Conservation (phyloP, 2,329 filamentous ascomycete genomes). For the Arthrobotrys musiformis region DNA sequence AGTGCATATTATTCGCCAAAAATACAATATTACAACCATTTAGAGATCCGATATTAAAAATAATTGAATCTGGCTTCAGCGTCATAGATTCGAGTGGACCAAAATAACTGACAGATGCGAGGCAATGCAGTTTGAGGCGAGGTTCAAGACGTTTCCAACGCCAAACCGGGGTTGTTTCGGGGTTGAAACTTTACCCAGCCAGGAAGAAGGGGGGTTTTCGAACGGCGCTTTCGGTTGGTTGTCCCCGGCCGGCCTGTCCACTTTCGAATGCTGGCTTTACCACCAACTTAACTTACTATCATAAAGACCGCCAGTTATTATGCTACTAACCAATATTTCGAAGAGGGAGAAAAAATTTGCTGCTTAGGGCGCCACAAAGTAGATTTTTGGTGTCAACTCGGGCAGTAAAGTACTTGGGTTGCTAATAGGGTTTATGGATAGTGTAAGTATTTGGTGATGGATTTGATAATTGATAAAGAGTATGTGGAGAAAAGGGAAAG, state of each 20-base stretch:
- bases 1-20: constrained; percentile 8
- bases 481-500: constrained; percentile 8
- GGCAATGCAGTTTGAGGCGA: constrained; percentile 40
- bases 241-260: not conserved
- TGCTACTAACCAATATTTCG: too few species aligned
- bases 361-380: not conserved
- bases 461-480: not conserved
- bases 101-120: constrained; percentile 28
- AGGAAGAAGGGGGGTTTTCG: constrained; percentile 11
- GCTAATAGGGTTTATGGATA: not conserved
- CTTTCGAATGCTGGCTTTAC: not conserved
- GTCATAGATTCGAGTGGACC: constrained; percentile 14
- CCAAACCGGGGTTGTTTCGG: constrained; percentile 37
- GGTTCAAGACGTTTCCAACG: constrained; percentile 25
- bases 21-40: too few species aligned
- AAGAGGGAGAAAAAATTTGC: not conserved
- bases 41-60: not conserved
- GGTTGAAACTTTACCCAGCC: constrained; percentile 38
- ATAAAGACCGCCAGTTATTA: too few species aligned
- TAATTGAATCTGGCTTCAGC: constrained; percentile 5
- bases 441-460: not conserved
- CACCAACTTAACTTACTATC: too few species aligned
- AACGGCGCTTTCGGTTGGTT: constrained; percentile 37
- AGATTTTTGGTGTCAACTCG: too few species aligned
- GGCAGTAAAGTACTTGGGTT: too few species aligned